Conservation (phyloP, 345 rosid genomes). For the Crucihimalaya himalaica region DNA sequence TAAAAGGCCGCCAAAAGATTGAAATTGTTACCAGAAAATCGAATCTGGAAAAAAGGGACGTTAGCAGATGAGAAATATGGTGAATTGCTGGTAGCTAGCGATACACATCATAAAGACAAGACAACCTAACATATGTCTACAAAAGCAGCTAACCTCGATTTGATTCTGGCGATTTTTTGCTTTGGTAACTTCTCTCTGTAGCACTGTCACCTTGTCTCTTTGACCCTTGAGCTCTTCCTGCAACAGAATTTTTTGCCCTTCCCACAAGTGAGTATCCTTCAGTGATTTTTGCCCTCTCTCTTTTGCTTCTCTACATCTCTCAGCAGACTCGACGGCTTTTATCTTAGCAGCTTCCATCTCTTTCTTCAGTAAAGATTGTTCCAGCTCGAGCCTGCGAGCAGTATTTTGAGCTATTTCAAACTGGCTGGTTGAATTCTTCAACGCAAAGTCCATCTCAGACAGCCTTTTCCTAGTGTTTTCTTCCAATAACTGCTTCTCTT, state of each 20-base stretch:
- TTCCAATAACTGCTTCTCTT: slow-evolving; percentile 73
- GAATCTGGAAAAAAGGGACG: background rate
- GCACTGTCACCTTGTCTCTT: slow-evolving; percentile 51
- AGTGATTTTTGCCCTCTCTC: slow-evolving; percentile 72
- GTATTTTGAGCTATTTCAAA: slow-evolving; percentile 74
- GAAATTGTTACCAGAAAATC: slow-evolving; percentile 1
- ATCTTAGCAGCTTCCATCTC: slow-evolving; percentile 81
- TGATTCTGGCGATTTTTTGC: slow-evolving; percentile 41
- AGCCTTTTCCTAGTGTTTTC: slow-evolving; percentile 88
- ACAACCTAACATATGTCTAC: slow-evolving; percentile 17
- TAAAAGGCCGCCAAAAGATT: background rate
- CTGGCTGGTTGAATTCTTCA: slow-evolving; percentile 78
- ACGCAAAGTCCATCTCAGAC: slow-evolving; percentile 77
- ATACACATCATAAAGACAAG: slow-evolving; percentile 20
- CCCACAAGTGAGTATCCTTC: slow-evolving; percentile 75
- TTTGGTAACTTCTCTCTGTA: slow-evolving; percentile 42
- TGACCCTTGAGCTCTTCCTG: slow-evolving; percentile 75
- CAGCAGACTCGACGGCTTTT: slow-evolving; percentile 74
- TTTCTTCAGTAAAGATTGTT: slow-evolving; percentile 64
- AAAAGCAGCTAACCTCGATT: slow-evolving; percentile 37
- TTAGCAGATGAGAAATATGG: background rate
- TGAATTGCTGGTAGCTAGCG: background rate
- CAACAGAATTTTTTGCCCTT: slow-evolving; percentile 64
- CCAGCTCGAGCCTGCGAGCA: slow-evolving; percentile 77
- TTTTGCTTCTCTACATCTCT: slow-evolving; percentile 70